These are phyloP conservation scores for Chloris gayana DNA, from an alignment of 176 grass and related monocot genomes.

Conservation along the genomic window DNA sequence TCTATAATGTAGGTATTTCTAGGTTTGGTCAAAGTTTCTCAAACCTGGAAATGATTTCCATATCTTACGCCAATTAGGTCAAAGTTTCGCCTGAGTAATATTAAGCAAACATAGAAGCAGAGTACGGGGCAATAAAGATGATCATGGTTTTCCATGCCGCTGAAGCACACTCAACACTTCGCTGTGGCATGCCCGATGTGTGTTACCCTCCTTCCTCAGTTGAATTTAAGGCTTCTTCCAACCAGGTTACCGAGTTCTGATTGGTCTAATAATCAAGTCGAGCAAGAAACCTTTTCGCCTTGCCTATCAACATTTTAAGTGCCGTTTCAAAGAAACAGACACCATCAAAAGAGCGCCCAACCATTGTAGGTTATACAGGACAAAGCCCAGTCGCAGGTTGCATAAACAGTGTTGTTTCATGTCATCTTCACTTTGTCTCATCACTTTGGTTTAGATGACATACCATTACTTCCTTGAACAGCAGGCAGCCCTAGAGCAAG, in stretches of 20 bases:
- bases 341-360: neutral
- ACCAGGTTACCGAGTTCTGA: neutral
- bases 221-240: conserved; percentile 4
- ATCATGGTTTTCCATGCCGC: neutral
- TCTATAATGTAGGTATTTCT: too few relatives aligned
- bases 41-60: too few relatives aligned
- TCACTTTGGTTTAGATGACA: conserved; percentile 40
- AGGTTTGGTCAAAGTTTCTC: too few relatives aligned
- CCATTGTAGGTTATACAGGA: neutral
- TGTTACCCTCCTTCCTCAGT: neutral
- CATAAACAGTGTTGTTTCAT: neutral
- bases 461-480: conserved; percentile 34
- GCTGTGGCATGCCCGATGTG: neutral
- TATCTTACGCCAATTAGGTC: too few relatives aligned
- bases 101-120: neutral
- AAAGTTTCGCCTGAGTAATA: neutral
- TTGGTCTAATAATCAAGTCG: neutral
- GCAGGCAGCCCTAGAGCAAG: conserved; percentile 62
- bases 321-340: neutral
- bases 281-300: neutral
- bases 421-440: conserved; percentile 6
- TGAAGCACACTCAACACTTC: neutral
- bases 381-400: neutral
- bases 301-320: neutral
- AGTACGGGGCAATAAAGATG: too few relatives aligned